phyloP scores from a whole-genome alignment of 805 yeast species.

The Metschnikowia kofuensis region DNA sequence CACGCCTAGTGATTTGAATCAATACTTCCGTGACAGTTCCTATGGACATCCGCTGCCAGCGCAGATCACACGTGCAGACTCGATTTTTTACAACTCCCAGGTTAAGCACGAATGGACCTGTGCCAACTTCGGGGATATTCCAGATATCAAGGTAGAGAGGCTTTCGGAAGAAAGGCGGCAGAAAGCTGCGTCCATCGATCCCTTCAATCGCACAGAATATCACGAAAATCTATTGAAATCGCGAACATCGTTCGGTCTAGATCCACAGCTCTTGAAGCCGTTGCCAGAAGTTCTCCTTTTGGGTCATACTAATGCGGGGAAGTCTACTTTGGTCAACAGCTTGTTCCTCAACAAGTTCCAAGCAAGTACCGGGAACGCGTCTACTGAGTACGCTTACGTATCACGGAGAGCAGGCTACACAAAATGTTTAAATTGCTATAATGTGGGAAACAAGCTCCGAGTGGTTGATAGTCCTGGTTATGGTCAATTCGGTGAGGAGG shows the following conservation, averaged over 20 bases:
- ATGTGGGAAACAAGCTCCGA: conserved; percentile 59
- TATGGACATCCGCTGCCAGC: conserved; percentile 11
- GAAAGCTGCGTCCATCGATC: conserved; percentile 20
- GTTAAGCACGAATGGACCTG: conserved; percentile 61
- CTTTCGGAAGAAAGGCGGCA: conserved; percentile 15
- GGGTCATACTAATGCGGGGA: conserved; percentile 87
- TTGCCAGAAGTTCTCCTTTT: conserved; percentile 72
- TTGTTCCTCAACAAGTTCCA: conserved; percentile 43
- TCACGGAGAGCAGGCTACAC: conserved; percentile 57
- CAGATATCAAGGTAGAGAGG: conserved; percentile 45
- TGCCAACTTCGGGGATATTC: conserved; percentile 51
- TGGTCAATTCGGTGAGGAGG: conserved; percentile 62
- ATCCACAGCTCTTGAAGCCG: conserved; percentile 29
- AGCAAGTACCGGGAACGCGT: conserved; percentile 23
- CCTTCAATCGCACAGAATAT: conserved; percentile 24
- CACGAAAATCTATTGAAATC: conserved; percentile 18
- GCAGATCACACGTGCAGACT: conserved; percentile 22
- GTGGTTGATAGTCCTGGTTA: conserved; percentile 90
- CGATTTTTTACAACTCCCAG: conserved; percentile 43
- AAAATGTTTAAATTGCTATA: conserved; percentile 68
- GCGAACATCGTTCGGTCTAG: conserved; percentile 29
- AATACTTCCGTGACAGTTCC: conserved; percentile 8
- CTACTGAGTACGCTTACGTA: conserved; percentile 48
- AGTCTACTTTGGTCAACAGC: conserved; percentile 70
- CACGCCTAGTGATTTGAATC: conserved; percentile 13